Percentiles rank a stretch among this genome's conserved stretches.
Conservation (phyloP, 768 basidiomycete genomes). For the Chalciporus piperatus region DNA sequence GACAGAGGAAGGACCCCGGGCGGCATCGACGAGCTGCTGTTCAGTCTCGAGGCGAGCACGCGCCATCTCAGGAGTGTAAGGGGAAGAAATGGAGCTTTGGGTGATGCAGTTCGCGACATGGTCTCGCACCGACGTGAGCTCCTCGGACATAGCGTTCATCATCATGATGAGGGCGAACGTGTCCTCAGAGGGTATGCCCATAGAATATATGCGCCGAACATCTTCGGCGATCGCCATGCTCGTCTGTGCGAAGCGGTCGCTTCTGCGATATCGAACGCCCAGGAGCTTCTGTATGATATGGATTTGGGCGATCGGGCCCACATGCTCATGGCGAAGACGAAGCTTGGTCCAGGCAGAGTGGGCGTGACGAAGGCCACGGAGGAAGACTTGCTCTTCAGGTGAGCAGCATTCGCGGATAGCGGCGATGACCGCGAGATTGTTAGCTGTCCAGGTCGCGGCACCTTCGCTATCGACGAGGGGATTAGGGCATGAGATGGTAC, state of each 20-base stretch:
- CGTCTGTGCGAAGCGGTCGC: not conserved
- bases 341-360: conserved; percentile 11
- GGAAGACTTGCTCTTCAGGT: not conserved
- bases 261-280: not conserved
- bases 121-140: conserved; percentile 6
- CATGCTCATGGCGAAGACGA: conserved; percentile 11
- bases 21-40: not conserved
- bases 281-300: conserved; percentile 17
- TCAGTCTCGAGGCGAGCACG: not conserved
- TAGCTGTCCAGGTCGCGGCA: conserved; percentile 1
- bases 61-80: not conserved
- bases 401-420: not conserved
- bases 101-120: conserved; percentile 4
- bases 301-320: conserved; percentile 17
- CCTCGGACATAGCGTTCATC: conserved; percentile 9
- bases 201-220: conserved; percentile 14
- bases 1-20: too few relatives aligned
- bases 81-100: not conserved
- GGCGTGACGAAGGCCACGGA: not conserved
- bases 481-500: not conserved
- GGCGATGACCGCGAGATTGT: conserved; percentile 3
- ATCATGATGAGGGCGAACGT: conserved; percentile 11
- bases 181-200: conserved; percentile 14
- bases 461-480: not conserved
- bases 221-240: conserved; percentile 8